A percentile compares a stretch with the other conserved stretches of the same genome.
Evolutionary conservation across 179 eudicot genomes (phyloP).

Genomic region (Monotropa hypopitys): DNA sequence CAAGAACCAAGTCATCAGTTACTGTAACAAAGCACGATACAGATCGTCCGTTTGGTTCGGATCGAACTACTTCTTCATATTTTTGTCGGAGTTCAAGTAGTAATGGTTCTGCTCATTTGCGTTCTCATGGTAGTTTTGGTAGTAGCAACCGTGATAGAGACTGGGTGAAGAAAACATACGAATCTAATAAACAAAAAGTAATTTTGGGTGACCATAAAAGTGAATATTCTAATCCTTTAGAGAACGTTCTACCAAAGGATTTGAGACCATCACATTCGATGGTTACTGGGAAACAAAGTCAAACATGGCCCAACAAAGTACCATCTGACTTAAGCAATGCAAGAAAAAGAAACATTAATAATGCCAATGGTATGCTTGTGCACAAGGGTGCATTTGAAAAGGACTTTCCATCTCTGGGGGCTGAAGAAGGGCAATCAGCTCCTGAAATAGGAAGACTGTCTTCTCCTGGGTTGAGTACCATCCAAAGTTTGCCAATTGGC

Average conservation of each 20-base stretch:
- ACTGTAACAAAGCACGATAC: constrained; percentile 22
- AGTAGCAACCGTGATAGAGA: constrained; percentile 49
- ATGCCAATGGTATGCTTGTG: constrained; percentile 20
- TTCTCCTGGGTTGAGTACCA: constrained; percentile 56
- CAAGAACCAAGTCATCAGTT: constrained; percentile 33
- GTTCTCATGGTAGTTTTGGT: constrained; percentile 47
- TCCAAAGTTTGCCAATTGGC: constrained; percentile 39
- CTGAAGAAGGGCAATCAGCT: constrained; percentile 46
- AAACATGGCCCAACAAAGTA: constrained; percentile 29
- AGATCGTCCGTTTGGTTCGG: constrained; percentile 35
- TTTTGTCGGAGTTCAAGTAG: constrained; percentile 43
- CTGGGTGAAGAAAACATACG: constrained; percentile 24
- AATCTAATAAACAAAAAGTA: constrained; percentile 29
- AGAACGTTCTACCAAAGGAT: constrained; percentile 32
- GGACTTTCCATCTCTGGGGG: constrained; percentile 60
- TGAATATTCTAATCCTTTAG: constrained; percentile 39
- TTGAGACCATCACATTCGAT: constrained; percentile 57
- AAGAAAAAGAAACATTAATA: constrained; percentile 19
- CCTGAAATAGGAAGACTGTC: constrained; percentile 45
- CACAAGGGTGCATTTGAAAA: constrained; percentile 53
- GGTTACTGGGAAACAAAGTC: constrained; percentile 38
- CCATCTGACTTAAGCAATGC: constrained; percentile 23
- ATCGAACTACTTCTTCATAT: constrained; percentile 40
- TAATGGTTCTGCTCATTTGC: constrained; percentile 34
- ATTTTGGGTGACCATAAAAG: constrained; percentile 29